Conservation (phyloP, 768 basidiomycete genomes). For the Suillus cothurnatus region DNA sequence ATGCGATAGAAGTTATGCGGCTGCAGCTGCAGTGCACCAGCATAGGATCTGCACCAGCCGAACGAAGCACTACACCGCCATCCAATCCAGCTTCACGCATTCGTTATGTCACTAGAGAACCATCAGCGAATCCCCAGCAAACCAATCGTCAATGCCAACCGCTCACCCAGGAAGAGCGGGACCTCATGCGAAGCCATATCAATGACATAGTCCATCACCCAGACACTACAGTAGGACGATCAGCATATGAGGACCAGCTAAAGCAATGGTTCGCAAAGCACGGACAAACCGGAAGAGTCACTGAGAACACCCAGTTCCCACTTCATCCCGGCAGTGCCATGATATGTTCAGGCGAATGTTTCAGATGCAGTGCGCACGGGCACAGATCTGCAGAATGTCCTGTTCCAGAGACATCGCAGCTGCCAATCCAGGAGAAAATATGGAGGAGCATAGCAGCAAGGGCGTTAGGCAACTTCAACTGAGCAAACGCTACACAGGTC, state of each 20-base stretch:
- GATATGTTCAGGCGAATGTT: background rate
- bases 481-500: background rate
- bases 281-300: background rate
- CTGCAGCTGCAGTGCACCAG: too few relatives aligned
- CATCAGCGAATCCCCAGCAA: too few relatives aligned
- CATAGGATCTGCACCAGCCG: too few relatives aligned
- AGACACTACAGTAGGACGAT: background rate
- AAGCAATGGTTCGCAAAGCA: background rate
- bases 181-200: background rate
- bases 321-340: background rate
- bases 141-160: background rate
- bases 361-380: background rate
- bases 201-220: background rate
- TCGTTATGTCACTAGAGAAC: too few relatives aligned
- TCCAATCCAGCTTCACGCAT: too few relatives aligned
- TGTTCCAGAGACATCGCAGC: background rate
- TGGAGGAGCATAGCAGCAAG: background rate
- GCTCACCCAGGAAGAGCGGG: background rate
- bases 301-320: conserved; percentile 6
- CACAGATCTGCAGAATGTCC: background rate
- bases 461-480: background rate
- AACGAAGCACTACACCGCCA: too few relatives aligned
- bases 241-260: background rate
- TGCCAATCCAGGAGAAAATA: background rate
- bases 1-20: too few relatives aligned